Base-by-base conservation (phyloP, 1,139 yeast genomes). In the Yamadazyma sp. region DNA sequence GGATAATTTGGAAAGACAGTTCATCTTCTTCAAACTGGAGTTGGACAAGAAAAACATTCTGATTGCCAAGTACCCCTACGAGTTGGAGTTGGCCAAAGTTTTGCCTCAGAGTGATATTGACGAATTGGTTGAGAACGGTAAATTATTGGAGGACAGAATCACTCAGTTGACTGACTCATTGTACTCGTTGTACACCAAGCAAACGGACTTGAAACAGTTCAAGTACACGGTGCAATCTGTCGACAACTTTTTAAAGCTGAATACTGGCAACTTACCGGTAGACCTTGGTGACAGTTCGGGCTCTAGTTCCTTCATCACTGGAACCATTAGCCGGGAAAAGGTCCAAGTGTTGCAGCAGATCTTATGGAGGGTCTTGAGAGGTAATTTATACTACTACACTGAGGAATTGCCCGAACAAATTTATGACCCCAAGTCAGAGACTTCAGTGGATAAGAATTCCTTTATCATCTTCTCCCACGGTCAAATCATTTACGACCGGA, bases 311-410 rank as follows among this genome's bases (percentile, higher is more conserved):
- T 87, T 86, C 51, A 82, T 90, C 29, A 73, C 94, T 18, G 98
- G 98, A 51, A 87, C 88, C 8, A 84, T 94, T 36, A 78, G 80
- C 44, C 77, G 94, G 42, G 77, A 76, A 18, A 86, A 86, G 56
- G 80, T 84, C 37, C 69, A 72, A 34, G 73, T 86, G 3, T 68
- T 92, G 50, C 95, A 89, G 58, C 86, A 88, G 52, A 88, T 94
- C 39, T 71, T 94, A 47, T 92, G 97, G 97, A 78, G 98, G 64
- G 82, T 82, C 2, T 73, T 92, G 51, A 81, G 97, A 61, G 97
- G 98, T 58, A 90, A 90, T 60, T 68, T 92, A 54, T 86, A 75
- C 59, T 81, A 88, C 62, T 80, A 79, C 50, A 79, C 82, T 48
- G 76, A 80, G 42, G 89, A 85, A 47, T 72, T 89, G 45, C 66